These are phyloP conservation scores for Coccomyxa subellipsoidea DNA, from an alignment of 163 green algal genomes.

Conservation along the genomic window DNA sequence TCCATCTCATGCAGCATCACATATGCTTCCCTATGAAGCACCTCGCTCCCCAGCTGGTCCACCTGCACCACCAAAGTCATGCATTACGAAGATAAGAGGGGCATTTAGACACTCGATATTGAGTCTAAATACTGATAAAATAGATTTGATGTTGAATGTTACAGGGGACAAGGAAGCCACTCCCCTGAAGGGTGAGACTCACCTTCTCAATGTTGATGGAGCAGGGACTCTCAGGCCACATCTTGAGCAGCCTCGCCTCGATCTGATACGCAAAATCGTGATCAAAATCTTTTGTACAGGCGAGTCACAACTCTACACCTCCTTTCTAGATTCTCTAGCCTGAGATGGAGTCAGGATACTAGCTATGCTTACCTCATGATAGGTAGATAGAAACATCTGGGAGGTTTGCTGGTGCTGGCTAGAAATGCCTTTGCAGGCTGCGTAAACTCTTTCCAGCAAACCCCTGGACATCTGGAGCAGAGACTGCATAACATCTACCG, in stretches of 20 bases:
- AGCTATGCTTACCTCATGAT: background rate
- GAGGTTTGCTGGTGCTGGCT: background rate
- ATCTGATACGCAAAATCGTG: background rate
- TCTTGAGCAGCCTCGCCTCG: background rate
- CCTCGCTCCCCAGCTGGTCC: background rate
- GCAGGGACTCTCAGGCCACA: background rate
- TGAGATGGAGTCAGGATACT: background rate
- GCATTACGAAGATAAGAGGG: too few species aligned
- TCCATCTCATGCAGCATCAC: background rate
- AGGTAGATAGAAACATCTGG: background rate
- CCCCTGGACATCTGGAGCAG: background rate
- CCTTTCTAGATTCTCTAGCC: background rate
- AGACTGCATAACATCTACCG: background rate
- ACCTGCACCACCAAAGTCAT: background rate
- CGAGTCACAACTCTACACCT: too few species aligned
- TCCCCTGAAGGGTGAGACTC: too few species aligned
- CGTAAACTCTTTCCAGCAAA: background rate
- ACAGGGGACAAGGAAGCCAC: too few species aligned
- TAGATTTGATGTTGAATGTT: too few species aligned
- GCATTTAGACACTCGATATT: too few species aligned
- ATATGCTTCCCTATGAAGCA: background rate
- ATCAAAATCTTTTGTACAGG: too few species aligned
- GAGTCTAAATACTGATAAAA: too few species aligned
- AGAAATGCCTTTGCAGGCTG: background rate
- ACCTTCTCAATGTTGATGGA: background rate